Evolutionary conservation across 352 stramenopile species (phyloP), one percentile per base, ranked within the genome.

Genomic region (Phytophthora pisi): DNA sequence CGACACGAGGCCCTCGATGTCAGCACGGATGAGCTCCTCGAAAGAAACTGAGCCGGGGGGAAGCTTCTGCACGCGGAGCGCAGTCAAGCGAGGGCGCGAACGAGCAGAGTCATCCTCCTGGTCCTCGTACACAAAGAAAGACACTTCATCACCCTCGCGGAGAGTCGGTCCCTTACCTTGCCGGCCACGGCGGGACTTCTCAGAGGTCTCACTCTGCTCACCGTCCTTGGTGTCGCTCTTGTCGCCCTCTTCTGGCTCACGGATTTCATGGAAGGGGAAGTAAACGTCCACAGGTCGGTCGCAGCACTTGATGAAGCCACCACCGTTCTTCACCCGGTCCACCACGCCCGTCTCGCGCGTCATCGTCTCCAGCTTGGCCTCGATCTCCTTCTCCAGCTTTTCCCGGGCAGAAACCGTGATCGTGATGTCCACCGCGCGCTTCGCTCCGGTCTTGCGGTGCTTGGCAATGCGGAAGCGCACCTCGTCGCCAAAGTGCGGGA

Each of bases 111-210:
- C 72, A 20, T 82, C 75, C 23, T 89, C 83, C 18, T 82, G 73
- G 34, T 92, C 86, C 58, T 91, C 82, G 36, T 89, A 85, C 20
- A 94, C 81, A 42, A 81, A 92, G 68, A 94, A 94, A 47, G 86
- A 92, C 0, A 94, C 85, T 54, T 91, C 79, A 59, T 92, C 85
- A 15, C 85, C 81, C 28, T 92, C 81, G 6, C 78, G 80, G 9
- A 93, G 50, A 45, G 61, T 47, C 31, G 57, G 62, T 15, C 30
- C 49, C 31, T 78, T 80, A 38, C 9, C 55, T 54, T 51, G 61
- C 8, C 50, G 49, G 16, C 51, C 57, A 57, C 52, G 60, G n/a
- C 38, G 52, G 26, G 59, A 15, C 30, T 65, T 65, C 4, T 58
- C 70, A 11, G 16, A 38, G 18, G 24, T 42, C 31, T 66, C 56